Base-by-base conservation (phyloP, 2,329 filamentous ascomycete species). In the Exophiala calicioides region DNA sequence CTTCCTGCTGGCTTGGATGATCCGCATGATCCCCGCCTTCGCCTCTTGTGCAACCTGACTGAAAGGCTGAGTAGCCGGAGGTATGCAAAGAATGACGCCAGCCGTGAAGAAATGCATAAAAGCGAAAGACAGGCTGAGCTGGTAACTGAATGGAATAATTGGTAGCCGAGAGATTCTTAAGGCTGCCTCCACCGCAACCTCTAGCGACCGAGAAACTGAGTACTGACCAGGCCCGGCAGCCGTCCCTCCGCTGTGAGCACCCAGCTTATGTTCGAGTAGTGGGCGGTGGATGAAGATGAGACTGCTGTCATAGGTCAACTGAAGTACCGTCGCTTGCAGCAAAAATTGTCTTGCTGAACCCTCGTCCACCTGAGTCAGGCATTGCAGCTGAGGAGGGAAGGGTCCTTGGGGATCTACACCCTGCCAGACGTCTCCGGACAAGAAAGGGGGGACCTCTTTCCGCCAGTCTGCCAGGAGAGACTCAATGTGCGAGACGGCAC, bases 81-180 rank as follows among this genome's bases (percentile, higher is more conserved):
- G 47, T 26, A 65, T 60, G 51, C 62, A 65, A 5, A 65, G 55
- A 13, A 60, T 58, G 10, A 58, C 50, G 1, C 58, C 58, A 5
- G 58, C 57, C 6, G 53, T 57, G 36, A 59, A 60, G 21, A 53
- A 49, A 18, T 58, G 53, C 26, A 58, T 40, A 10, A 57, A 50
- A 20, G 43, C 47, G 21, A 60, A 58, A 5, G 57, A 58, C 33
- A 47, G 53, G 5, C 50, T 55, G 20, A 65, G 59, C 21, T 65
- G 58, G 15, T 57, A 47, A 35, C 60, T 52, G 38, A 65, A 62
- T 18, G 55, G 46, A 34, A 50, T 49, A 8, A 64, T 56, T 0
- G 60, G 60, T 3, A 59, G 50, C 9, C 54, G 55, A 12, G 62
- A 65, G 38, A 64, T 63, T 9, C 61, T 58, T 12, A 65, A 50